phyloP scores from a whole-genome alignment of 176 grass and related monocot genomes.

The Phoenix dactylifera region DNA sequence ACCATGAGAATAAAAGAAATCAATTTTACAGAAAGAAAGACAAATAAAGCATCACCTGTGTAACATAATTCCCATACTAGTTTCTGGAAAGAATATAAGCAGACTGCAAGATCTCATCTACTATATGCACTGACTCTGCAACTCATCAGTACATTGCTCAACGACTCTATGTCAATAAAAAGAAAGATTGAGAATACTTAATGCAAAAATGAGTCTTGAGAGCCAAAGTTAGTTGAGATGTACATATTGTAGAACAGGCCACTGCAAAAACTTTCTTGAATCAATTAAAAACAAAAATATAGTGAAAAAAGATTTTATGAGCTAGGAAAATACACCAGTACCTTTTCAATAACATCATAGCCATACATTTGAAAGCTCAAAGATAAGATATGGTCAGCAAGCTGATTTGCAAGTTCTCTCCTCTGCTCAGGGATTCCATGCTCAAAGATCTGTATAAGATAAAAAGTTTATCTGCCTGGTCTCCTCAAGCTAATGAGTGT shows the following conservation, averaged over 20 bases:
- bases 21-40: too few species aligned
- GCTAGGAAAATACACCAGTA: slow-evolving; percentile 13
- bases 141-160: slow-evolving; percentile 71
- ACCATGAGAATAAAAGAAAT: too few species aligned
- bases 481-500: too few species aligned
- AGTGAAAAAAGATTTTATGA: neutral
- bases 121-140: slow-evolving; percentile 70
- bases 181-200: too few species aligned
- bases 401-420: slow-evolving; percentile 80
- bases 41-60: slow-evolving; percentile 39
- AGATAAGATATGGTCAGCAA: slow-evolving; percentile 71
- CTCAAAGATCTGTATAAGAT: slow-evolving; percentile 74
- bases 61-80: slow-evolving; percentile 99
- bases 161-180: slow-evolving; percentile 41
- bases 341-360: slow-evolving; percentile 96
- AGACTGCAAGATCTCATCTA: slow-evolving; percentile 93
- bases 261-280: too few species aligned
- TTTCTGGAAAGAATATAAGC: slow-evolving; percentile 78
- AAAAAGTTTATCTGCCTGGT: neutral
- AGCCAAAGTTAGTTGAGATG: too few species aligned
- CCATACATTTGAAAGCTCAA: slow-evolving; percentile 99
- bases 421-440: slow-evolving; percentile 75
- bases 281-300: too few species aligned
- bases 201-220: too few species aligned
- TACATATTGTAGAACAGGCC: too few species aligned